Conservation (phyloP, 1,284 basidiomycete species). For the Limonomyces culmigenus region DNA sequence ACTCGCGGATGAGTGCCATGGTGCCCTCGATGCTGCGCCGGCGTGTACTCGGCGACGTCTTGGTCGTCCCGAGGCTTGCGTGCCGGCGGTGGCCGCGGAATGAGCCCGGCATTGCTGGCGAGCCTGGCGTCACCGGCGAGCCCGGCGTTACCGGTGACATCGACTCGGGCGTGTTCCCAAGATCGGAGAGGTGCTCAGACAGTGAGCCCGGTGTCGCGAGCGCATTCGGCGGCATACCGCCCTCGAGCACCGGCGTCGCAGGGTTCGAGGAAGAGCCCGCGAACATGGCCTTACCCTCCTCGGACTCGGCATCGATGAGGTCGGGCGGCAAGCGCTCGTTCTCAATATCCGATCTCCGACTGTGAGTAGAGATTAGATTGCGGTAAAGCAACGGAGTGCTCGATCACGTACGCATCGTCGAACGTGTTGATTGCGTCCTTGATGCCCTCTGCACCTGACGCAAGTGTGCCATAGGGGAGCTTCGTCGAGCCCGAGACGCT, state of each 20-base stretch:
- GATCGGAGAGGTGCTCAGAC: conserved; percentile 33
- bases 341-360: conserved; percentile 96
- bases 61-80: conserved; percentile 88
- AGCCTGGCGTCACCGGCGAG: conserved; percentile 15
- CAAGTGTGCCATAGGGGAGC: conserved; percentile 78
- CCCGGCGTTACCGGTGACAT: conserved; percentile 19
- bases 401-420: conserved; percentile 70
- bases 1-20: conserved; percentile 87
- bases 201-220: conserved; percentile 12
- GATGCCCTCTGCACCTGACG: conserved; percentile 86
- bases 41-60: conserved; percentile 88
- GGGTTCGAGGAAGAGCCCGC: conserved; percentile 30
- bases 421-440: conserved; percentile 91
- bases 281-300: conserved; percentile 51
- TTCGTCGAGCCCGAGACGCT: conserved; percentile 66
- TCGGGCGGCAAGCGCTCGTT: conserved; percentile 95
- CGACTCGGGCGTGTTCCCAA: conserved; percentile 15
- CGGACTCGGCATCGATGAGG: conserved; percentile 75
- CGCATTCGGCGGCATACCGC: too few species aligned
- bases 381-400: conserved; percentile 1
- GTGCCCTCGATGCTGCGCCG: conserved; percentile 91
- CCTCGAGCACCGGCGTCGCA: conserved; percentile 26
- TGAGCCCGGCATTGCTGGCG: conserved; percentile 21
- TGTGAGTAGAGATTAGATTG: conserved; percentile 13
- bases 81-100: conserved; percentile 76